A percentile compares a stretch with the other conserved stretches of the same genome.
Evolutionary conservation across 805 yeast species (phyloP).

Genomic region (Hyphopichia homilentoma): DNA sequence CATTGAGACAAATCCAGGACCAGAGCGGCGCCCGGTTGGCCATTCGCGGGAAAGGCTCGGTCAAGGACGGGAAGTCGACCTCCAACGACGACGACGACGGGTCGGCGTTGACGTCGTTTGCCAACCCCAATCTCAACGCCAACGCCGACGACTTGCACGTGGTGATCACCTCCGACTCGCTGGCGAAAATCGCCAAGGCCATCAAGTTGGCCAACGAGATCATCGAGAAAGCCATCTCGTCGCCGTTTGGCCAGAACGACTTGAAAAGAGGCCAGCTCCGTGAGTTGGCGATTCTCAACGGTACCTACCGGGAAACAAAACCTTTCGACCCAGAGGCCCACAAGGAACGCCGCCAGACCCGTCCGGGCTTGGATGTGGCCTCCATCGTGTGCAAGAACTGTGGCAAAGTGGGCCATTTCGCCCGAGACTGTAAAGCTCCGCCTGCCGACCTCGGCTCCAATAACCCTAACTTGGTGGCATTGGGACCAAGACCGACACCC

Average conservation of each 20-base stretch:
- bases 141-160: constrained; percentile 79
- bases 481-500: not conserved
- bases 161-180: constrained; percentile 76
- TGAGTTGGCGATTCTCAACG: constrained; percentile 90
- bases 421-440: constrained; percentile 68
- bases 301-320: constrained; percentile 82
- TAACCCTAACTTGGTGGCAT: not conserved
- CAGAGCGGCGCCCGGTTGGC: constrained; percentile 88
- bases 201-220: constrained; percentile 69
- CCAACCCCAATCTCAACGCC: constrained; percentile 18
- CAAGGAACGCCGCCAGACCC: constrained; percentile 11
- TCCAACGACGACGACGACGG: constrained; percentile 50
- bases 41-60: constrained; percentile 93
- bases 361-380: constrained; percentile 43
- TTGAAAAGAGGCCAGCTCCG: constrained; percentile 86
- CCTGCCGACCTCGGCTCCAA: constrained; percentile 1
- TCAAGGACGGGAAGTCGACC: constrained; percentile 76
- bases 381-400: constrained; percentile 69
- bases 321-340: constrained; percentile 45
- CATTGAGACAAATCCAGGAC: constrained; percentile 73
- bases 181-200: constrained; percentile 73
- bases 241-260: constrained; percentile 93
- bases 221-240: constrained; percentile 75
- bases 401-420: constrained; percentile 81
- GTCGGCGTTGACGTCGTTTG: constrained; percentile 14